Conservation (phyloP, 805 yeast genomes). For the Kluyveromyces dobzhanskii region DNA sequence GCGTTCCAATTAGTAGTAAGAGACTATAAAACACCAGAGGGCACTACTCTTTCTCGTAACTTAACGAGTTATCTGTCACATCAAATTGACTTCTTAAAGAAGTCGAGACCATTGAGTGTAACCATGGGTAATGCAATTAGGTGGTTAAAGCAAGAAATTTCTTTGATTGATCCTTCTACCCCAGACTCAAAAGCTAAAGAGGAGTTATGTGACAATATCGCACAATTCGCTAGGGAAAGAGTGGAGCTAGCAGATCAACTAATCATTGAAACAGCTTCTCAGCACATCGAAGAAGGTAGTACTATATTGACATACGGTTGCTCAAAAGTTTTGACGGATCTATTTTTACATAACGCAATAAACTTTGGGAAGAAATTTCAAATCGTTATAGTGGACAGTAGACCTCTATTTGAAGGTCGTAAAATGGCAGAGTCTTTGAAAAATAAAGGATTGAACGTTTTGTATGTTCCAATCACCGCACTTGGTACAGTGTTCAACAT, state of each 20-base stretch:
- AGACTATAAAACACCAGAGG: slow-evolving; percentile 79
- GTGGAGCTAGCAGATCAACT: slow-evolving; percentile 75
- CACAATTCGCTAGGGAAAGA: slow-evolving; percentile 74
- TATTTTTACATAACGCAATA: slow-evolving; percentile 61
- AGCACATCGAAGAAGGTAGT: slow-evolving; percentile 66
- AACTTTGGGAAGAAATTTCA: slow-evolving; percentile 59
- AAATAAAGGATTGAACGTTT: slow-evolving; percentile 52
- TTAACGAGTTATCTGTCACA: slow-evolving; percentile 80
- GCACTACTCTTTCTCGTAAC: slow-evolving; percentile 79
- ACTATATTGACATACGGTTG: slow-evolving; percentile 84
- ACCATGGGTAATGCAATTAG: slow-evolving; percentile 98
- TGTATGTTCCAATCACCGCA: slow-evolving; percentile 74
- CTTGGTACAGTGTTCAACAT: slow-evolving; percentile 74
- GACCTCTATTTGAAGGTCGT: slow-evolving; percentile 92
- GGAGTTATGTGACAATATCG: slow-evolving; percentile 57
- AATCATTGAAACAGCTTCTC: slow-evolving; percentile 71
- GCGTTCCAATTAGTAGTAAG: slow-evolving; percentile 73
- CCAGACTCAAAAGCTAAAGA: slow-evolving; percentile 51
- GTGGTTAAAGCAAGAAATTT: slow-evolving; percentile 92
- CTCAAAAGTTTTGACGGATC: slow-evolving; percentile 70
- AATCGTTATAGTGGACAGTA: slow-evolving; percentile 82
- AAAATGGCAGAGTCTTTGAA: slow-evolving; percentile 59
- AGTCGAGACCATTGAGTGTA: slow-evolving; percentile 84
- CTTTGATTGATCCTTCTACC: slow-evolving; percentile 68
- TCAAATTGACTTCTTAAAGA: slow-evolving; percentile 86